Evolutionary conservation across 768 basidiomycete species (phyloP), one percentile per base, ranked within the genome.

Genomic region (Scleroderma citrinum): DNA sequence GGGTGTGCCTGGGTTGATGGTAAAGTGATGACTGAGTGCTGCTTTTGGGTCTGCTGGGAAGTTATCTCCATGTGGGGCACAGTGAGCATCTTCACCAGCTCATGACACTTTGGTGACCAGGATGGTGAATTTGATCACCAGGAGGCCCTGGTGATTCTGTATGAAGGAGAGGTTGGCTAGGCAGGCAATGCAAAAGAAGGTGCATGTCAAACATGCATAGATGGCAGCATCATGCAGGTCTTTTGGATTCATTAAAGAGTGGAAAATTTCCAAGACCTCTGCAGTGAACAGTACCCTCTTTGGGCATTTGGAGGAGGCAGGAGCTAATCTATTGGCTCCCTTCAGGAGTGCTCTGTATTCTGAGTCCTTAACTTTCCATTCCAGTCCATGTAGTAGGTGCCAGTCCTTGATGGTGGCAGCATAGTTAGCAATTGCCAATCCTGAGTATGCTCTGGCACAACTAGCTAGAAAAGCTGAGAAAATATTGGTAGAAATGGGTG

Each of bases 381-480:
- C 21, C 0, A 69, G 12, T 0, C 73, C 62, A 49, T 80, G 75
- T 0, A 78, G 38, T 0, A 70, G 59, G 53, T 80, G 76, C 76
- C 76, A 80, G 2, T 76, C 74, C 1, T 65, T 52, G 0, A 78
- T 37, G 0, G 66, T 69, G 3, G 54, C 53, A 0, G 76, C 21
- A 44, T 72, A 75, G 57, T 75, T 76, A 0, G 43, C 31, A 0
- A 78, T 54, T 0, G 72, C 61, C 4, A 47, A 53, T 0, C 61
- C 62, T 0, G 73, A 52, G 50, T 72, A 73, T 0, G 62, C 32
- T 0, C 72, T 72, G 0, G 67, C 67, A 0, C 63, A 49, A 2
- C 13, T 54, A 0, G 71, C 36, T 0, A 72, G 49, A 34, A 71
- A 74, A 2, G 55, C 32, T 0, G 46, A 50, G 0, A 77, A 20